Conservation (phyloP, 1,284 basidiomycete species). For the Rhodofomes roseus region DNA sequence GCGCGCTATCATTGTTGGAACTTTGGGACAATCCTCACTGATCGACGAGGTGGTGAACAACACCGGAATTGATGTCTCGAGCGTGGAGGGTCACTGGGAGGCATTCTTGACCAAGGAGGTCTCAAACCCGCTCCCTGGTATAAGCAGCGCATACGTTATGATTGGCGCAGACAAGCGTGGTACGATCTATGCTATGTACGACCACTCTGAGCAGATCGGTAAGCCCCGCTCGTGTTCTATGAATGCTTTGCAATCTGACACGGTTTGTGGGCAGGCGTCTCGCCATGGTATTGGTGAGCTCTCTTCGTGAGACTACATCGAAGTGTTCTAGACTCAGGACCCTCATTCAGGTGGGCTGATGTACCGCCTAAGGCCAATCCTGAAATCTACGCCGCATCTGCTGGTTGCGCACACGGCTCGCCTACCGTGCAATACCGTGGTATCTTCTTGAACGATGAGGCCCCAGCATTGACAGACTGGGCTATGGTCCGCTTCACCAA, state of each 20-base stretch:
- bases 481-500: slow-evolving; percentile 66
- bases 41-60: slow-evolving; percentile 52
- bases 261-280: not conserved
- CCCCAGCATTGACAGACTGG: slow-evolving; percentile 43
- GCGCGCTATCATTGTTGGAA: slow-evolving; percentile 59
- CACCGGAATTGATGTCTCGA: slow-evolving; percentile 51
- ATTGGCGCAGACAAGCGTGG: slow-evolving; percentile 65
- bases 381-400: slow-evolving; percentile 44
- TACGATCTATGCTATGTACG: slow-evolving; percentile 66
- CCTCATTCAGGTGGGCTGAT: slow-evolving; percentile 57
- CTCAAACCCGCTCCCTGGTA: slow-evolving; percentile 51
- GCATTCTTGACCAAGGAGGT: slow-evolving; percentile 52
- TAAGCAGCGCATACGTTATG: slow-evolving; percentile 60
- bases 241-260: not conserved
- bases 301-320: not conserved
- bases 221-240: slow-evolving; percentile 14
- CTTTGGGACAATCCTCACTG: slow-evolving; percentile 58
- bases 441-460: slow-evolving; percentile 49
- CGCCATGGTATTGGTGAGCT: slow-evolving; percentile 33
- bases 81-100: slow-evolving; percentile 63
- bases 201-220: slow-evolving; percentile 72
- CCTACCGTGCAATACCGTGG: slow-evolving; percentile 72
- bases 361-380: slow-evolving; percentile 52
- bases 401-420: slow-evolving; percentile 59
- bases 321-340: not conserved